Base-by-base conservation (phyloP, 441 rosid genomes). In the Rhodomyrtus psidioides region DNA sequence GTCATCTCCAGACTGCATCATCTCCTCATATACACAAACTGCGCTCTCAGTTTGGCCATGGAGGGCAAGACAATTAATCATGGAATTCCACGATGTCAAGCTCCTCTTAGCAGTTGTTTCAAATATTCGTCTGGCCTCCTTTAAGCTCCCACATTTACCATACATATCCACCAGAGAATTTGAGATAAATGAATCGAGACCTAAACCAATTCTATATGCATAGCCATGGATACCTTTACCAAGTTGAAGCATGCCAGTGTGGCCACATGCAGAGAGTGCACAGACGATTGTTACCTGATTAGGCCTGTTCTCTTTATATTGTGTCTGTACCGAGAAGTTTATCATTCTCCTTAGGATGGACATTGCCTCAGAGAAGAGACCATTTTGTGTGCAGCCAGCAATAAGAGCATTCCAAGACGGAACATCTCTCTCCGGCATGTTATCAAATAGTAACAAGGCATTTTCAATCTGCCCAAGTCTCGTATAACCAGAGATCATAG, bases 361-460 rank as follows among this genome's bases (percentile, higher is more conserved):
- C 79, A 93, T 87, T 1, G 94, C 93, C 88, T 93, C 93, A 0
- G 89, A 55, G 27, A 93, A 91, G 59, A 91, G 86, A 21, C 96
- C 96, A 76, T 93, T 94, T 88, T 93, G 95, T 4, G 94, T 85
- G 88, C 93, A 94, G 81, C 94, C 95, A 1, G 94, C 94, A 59
- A 94, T 93, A 53, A 92, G 88, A 44, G 95, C 93, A 62, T 93
- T 94, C 96, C 96, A 94, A 21, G 94, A 92, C 7, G 94, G 94
- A 86, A 90, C 91, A 92, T 93, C 95, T 85, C 94, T 88, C 39
- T 94, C 92, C 55, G 94, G 92, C 95, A 92, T 94, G n/a, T 88
- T 89, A 28, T 92, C 89, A 46, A 93, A 94, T 42, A 93, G 92
- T 46, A 81, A 55, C 81, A 92, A 44, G 9, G 94, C 94, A 60